Evolutionary conservation across 108 stramenopile genomes (phyloP), one percentile per base, ranked within the genome.

Genomic region (Fragilaria crotonensis): DNA sequence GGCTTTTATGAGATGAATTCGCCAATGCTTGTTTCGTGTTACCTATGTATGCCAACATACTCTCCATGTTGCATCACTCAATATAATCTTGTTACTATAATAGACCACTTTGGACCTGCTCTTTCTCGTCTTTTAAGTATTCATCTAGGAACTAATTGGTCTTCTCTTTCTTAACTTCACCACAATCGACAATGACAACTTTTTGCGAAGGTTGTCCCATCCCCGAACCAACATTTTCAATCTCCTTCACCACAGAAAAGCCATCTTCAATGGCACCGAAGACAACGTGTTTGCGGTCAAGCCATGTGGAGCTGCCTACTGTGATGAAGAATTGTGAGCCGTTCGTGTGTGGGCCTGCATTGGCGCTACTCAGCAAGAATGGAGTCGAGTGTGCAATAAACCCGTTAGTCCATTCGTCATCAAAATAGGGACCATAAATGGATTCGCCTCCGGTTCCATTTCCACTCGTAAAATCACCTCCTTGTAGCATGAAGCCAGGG

Each of bases 311-410:
- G 28, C 67, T 70, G 2, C 66, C 70, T 27, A 85, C 56, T 5
- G 87, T 89, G 23, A 95, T 76, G 52, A 85, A 87, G 58, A 95
- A 92, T 57, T 92, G 90, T 23, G 78, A 81, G 14, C 86, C 84
- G 66, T 90, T 91, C 0, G 90, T 90, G 70, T 90, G 63, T 14
- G 67, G 67, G 9, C 84, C 81, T 20, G 54, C n/a, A 65, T 95
- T 95, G 50, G 90, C 89, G 89, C 90, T 93, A 49, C 83, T 85
- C 14, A 95, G n/a, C n/a, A n/a, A n/a, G n/a, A n/a, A n/a, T n/a
- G n/a, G n/a, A n/a, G n/a, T n/a, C n/a, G n/a, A n/a, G n/a, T n/a
- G n/a, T n/a, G n/a, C n/a, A n/a, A n/a, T n/a, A n/a, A n/a, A n/a
- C n/a, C n/a, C n/a, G n/a, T n/a, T n/a, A 65, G 90, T 90, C 45